A percentile compares a stretch with the other conserved stretches of the same genome.
Evolutionary conservation across 164 flowering plant genomes (phyloP).

Genomic region (Saururus chinensis): DNA sequence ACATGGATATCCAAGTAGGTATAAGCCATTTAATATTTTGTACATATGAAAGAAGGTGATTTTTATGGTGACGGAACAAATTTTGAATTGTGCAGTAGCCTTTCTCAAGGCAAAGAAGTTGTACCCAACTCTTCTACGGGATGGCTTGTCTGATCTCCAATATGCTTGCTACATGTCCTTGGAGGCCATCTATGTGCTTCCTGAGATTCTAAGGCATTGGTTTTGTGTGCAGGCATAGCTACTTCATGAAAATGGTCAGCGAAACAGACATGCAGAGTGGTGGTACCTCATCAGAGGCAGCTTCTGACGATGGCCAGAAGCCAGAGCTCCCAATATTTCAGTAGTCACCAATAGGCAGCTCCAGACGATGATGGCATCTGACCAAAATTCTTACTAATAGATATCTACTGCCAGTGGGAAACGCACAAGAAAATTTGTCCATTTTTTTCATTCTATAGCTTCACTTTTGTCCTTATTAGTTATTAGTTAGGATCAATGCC

Average conservation of each 20-base stretch:
- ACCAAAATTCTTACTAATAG: too few species aligned
- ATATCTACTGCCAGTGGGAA: neutral
- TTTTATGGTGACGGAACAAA: neutral
- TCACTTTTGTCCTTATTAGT: neutral
- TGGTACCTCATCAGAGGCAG: conserved; percentile 17
- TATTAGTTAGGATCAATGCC: too few species aligned
- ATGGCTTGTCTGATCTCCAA: too few species aligned
- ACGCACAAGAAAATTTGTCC: neutral
- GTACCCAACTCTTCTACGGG: too few species aligned
- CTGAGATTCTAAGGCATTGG: neutral
- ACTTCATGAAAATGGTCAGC: conserved; percentile 70
- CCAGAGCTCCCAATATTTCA: conserved; percentile 53
- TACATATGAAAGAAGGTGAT: neutral
- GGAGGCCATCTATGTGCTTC: neutral
- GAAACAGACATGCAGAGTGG: conserved; percentile 20
- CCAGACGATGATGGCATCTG: neutral
- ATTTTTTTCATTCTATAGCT: neutral
- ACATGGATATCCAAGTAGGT: too few species aligned
- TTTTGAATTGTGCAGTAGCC: too few species aligned
- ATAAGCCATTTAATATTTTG: neutral
- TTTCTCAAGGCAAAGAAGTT: too few species aligned
- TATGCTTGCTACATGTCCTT: neutral
- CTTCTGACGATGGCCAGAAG: conserved; percentile 10
- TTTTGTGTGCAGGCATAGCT: conserved; percentile 68
- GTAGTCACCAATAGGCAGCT: conserved; percentile 4